phyloP scores from a whole-genome alignment of 2,329 filamentous ascomycete species.

The Beauveria brongniartii region DNA sequence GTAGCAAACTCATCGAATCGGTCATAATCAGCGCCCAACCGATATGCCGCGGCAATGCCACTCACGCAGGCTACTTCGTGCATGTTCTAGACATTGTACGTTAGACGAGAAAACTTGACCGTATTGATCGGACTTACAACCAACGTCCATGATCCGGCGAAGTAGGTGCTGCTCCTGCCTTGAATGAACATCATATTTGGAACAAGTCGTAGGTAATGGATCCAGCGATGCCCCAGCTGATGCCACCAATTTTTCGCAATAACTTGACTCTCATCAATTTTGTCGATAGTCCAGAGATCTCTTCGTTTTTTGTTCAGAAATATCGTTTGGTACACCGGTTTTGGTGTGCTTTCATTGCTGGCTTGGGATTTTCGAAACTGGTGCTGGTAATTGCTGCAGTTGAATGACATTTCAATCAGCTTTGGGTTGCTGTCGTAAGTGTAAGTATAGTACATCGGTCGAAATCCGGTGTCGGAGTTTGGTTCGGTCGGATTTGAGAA shows the following conservation, averaged over 20 bases:
- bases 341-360: constrained; percentile 24
- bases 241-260: constrained; percentile 62
- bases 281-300: constrained; percentile 49
- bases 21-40: constrained; percentile 56
- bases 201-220: constrained; percentile 57
- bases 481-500: constrained; percentile 37
- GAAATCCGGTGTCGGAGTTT: constrained; percentile 43
- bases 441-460: constrained; percentile 59
- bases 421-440: constrained; percentile 46
- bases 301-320: constrained; percentile 52
- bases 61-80: constrained; percentile 64
- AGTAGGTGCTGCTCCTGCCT: constrained; percentile 53
- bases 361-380: constrained; percentile 47
- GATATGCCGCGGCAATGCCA: constrained; percentile 63
- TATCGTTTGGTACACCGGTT: constrained; percentile 64
- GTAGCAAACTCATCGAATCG: constrained; percentile 48
- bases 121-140: constrained; percentile 37
- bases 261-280: constrained; percentile 51
- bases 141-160: constrained; percentile 61
- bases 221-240: constrained; percentile 56
- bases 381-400: constrained; percentile 68
- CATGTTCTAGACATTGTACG: constrained; percentile 39
- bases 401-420: constrained; percentile 63
- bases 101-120: neutral
- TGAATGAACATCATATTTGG: constrained; percentile 67